Evolutionary conservation across 2,329 filamentous ascomycete genomes (phyloP), one percentile per base, ranked within the genome.

Genomic region (Ophiosphaerella narmari): DNA sequence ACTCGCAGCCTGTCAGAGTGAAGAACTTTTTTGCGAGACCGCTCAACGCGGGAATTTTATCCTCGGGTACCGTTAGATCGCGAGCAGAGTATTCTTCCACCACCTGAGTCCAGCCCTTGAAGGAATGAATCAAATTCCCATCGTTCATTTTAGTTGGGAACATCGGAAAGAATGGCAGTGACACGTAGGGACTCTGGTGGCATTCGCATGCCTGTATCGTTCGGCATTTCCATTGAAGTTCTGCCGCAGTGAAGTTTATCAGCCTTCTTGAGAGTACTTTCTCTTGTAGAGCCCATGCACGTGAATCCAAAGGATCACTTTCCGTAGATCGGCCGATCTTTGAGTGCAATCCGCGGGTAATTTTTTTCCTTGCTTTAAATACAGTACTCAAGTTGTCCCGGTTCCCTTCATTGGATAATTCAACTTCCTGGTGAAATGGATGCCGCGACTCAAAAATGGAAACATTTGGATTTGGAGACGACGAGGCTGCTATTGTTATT

Each of bases 361-460:
- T 47, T 8, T 47, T 47, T n/a, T 23, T 41, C 31, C 45, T 47
- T 41, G 45, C 45, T 36, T 47, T 47, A 29, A 47, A 47, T 7
- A 41, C 7, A 6, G 36, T 23, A 29, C 41, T 7, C 5, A 18
- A 6, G 13, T 4, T 21, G 6, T 16, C 18, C 24, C 29, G 8
- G 4, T 23, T 29, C 9, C 9, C 16, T 35, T 43, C 41, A 18
- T 11, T 34, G 35, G 11, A 43, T 8, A 43, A 18, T 13, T 43
- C 41, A 14, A 35, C 24, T n/a, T 43, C 41, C 16, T 43, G 31
- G 21, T 43, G 24, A 6, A 11, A n/a, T 7, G 31, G 8, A 23
- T 34, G 4, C 23, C 41, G 29, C 6, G 41, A 6, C 1, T 3
- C 12, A 29, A 47, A 47, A n/a, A 47, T 31, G 24, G 45, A 26